Percentiles rank a stretch among this genome's conserved stretches.
These are phyloP conservation scores for Cucurbitaria berberidis DNA, from an alignment of 2,329 filamentous ascomycete genomes.

Conservation along the genomic window DNA sequence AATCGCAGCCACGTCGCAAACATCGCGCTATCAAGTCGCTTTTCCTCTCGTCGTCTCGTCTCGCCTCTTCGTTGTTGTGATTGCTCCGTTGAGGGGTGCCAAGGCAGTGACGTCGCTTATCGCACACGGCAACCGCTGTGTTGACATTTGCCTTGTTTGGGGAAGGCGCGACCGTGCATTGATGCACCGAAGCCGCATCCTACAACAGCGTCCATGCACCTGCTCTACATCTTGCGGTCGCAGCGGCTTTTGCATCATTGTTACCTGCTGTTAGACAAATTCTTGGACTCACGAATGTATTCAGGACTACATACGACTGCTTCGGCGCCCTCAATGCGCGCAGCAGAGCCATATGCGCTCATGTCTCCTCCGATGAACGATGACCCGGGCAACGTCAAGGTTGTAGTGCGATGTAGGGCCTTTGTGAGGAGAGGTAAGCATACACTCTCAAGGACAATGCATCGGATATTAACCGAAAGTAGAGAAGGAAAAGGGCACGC, in stretches of 20 bases:
- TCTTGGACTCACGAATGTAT: conserved; percentile 40
- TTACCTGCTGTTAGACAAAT: conserved; percentile 31
- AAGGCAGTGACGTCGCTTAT: conserved; percentile 38
- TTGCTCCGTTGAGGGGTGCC: conserved; percentile 26
- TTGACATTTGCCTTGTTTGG: conserved; percentile 38
- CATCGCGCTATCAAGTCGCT: conserved; percentile 2
- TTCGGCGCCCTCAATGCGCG: conserved; percentile 54
- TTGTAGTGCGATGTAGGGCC: conserved; percentile 57
- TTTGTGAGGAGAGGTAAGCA: conserved; percentile 54
- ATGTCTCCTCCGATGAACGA: conserved; percentile 45
- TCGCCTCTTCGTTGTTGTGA: conserved; percentile 26
- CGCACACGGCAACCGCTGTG: conserved; percentile 33
- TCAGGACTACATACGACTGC: conserved; percentile 45
- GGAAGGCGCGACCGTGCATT: conserved; percentile 27
- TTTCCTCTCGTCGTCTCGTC: conserved; percentile 6
- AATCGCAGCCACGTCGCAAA: conserved; percentile 18
- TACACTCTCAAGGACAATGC: neutral
- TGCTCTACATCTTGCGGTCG: conserved; percentile 37
- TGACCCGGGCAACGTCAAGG: conserved; percentile 58
- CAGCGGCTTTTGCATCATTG: conserved; percentile 30
- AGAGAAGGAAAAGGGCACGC: conserved; percentile 82
- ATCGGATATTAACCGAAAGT: conserved; percentile 29
- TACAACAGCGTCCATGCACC: conserved; percentile 35
- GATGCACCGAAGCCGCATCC: neutral
- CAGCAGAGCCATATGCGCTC: conserved; percentile 42